Conservation (phyloP, 2,329 filamentous ascomycete genomes). For the Nigrograna mackinnonii region DNA sequence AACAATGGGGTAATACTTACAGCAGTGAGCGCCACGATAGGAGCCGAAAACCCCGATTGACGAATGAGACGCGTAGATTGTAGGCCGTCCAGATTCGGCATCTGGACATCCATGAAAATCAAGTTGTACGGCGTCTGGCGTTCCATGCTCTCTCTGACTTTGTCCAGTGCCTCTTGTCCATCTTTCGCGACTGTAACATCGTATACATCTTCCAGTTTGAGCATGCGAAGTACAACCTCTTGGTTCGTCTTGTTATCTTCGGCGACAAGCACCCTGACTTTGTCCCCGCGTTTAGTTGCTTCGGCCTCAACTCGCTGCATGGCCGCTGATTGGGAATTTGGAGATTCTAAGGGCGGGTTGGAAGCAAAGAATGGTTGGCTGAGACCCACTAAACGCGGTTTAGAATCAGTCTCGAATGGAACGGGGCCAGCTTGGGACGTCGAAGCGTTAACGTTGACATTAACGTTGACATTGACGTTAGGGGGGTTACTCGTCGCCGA, state of each 20-base stretch:
- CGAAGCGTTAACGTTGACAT: constrained; percentile 17
- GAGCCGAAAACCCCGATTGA: constrained; percentile 81
- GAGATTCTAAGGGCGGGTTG: constrained; percentile 50
- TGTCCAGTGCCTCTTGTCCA: constrained; percentile 79
- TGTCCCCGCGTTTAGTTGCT: constrained; percentile 58
- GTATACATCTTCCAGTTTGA: constrained; percentile 78
- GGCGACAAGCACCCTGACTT: constrained; percentile 81
- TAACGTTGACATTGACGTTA: too few species aligned
- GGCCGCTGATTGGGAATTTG: constrained; percentile 65
- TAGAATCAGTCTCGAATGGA: constrained; percentile 61
- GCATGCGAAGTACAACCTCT: constrained; percentile 61
- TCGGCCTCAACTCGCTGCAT: constrained; percentile 69
- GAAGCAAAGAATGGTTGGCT: constrained; percentile 79
- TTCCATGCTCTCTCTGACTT: constrained; percentile 82
- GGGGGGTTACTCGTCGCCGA: constrained; percentile 27
- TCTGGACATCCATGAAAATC: constrained; percentile 94
- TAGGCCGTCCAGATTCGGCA: constrained; percentile 90
- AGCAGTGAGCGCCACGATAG: constrained; percentile 88
- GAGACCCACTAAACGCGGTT: constrained; percentile 80
- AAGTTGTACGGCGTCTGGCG: constrained; percentile 75
- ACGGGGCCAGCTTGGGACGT: constrained; percentile 29
- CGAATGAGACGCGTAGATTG: constrained; percentile 85
- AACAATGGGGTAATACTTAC: constrained; percentile 1
- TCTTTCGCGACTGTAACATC: constrained; percentile 83
- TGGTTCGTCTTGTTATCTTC: constrained; percentile 68